Conservation (phyloP, 306 rosid genomes). For the Pachyrhizus erosus region DNA sequence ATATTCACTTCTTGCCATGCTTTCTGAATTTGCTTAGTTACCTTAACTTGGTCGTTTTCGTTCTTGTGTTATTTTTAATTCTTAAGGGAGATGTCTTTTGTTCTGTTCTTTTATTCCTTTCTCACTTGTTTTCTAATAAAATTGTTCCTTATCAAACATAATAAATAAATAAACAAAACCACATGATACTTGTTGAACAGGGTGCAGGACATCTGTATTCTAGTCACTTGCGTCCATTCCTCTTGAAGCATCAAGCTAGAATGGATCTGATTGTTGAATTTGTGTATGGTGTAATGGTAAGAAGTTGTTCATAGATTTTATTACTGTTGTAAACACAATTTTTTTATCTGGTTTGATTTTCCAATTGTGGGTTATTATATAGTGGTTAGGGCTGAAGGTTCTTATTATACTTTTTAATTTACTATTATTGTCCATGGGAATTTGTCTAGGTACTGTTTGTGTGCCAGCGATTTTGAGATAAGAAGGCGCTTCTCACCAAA, state of each 20-base stretch:
- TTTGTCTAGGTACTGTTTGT: not conserved
- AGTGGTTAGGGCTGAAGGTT: not conserved
- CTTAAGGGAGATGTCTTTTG: not conserved
- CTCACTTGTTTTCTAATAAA: not conserved
- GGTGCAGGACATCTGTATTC: slow-evolving; percentile 59
- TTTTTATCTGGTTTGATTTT: not conserved
- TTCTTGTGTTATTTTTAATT: not conserved
- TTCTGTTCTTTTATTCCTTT: slow-evolving; percentile 5
- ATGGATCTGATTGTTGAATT: slow-evolving; percentile 52
- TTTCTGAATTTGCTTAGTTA: slow-evolving; percentile 15
- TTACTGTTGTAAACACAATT: not conserved
- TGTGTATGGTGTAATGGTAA: slow-evolving; percentile 54
- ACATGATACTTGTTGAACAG: slow-evolving; percentile 40
- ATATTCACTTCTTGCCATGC: not conserved
- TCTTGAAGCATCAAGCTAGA: slow-evolving; percentile 60
- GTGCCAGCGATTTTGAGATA: not conserved
- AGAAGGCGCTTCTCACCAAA: not conserved
- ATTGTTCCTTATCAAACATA: not conserved
- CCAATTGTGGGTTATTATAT: not conserved
- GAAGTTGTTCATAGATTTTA: slow-evolving; percentile 26
- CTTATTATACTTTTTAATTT: not conserved
- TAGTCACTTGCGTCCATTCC: slow-evolving; percentile 60
- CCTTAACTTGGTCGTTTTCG: not conserved
- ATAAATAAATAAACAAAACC: not conserved
- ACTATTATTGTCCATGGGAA: not conserved